Percentiles rank a stretch among this genome's conserved stretches.
These are phyloP conservation scores for Liquidambar formosana DNA, from an alignment of 164 flowering plant species.

Conservation along the genomic window DNA sequence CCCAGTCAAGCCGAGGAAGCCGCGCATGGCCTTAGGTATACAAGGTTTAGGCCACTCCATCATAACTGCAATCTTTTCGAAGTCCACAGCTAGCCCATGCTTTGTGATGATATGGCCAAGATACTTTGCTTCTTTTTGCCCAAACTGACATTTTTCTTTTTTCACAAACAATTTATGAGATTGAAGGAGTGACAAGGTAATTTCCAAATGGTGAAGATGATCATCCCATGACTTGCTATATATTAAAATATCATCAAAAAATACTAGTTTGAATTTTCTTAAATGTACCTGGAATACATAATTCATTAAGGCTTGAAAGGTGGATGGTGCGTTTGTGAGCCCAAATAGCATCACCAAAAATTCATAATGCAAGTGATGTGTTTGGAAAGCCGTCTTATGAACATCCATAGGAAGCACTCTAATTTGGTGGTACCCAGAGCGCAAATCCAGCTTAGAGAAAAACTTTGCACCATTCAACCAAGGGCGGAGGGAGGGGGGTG, in stretches of 20 bases:
- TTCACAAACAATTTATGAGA: background rate
- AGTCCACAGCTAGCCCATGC: background rate
- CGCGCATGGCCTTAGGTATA: background rate
- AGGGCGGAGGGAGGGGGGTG: too few species aligned
- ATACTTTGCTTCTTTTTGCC: background rate
- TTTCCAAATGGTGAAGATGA: background rate
- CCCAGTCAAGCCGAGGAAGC: too few species aligned
- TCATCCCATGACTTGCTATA: background rate
- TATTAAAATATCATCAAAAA: background rate
- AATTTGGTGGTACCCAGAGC: slow-evolving; percentile 14
- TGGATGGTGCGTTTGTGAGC: background rate
- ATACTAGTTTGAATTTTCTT: too few species aligned
- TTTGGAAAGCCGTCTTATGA: background rate
- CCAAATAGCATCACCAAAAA: background rate
- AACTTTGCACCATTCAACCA: background rate
- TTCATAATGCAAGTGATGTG: slow-evolving; percentile 2
- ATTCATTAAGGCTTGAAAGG: background rate
- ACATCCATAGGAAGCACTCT: background rate
- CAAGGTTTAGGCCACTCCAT: background rate
- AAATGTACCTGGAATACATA: too few species aligned
- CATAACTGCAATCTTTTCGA: background rate
- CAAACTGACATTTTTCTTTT: background rate
- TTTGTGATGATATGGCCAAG: background rate
- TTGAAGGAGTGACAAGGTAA: background rate
- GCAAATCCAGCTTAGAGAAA: slow-evolving; percentile 8